These are phyloP conservation scores for Vitis amurensis DNA, from an alignment of 164 flowering plant species.

Conservation along the genomic window DNA sequence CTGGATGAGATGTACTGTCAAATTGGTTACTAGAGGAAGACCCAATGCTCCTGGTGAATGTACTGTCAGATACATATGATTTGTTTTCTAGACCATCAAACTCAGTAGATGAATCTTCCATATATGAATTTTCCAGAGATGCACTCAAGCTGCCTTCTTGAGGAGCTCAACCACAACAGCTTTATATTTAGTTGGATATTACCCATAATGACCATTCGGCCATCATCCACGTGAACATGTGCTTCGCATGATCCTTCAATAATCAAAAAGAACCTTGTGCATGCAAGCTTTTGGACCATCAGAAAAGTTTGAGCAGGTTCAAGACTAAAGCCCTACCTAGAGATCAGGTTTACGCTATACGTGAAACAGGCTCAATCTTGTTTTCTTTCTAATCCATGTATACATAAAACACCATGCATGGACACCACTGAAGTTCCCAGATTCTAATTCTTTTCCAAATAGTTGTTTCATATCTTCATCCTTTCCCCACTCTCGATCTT, in stretches of 20 bases:
- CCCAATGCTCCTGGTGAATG: slow-evolving; percentile 20
- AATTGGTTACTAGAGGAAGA: slow-evolving; percentile 30
- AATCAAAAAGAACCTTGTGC: too few species aligned
- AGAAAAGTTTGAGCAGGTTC: too few species aligned
- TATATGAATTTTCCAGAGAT: slow-evolving; percentile 1
- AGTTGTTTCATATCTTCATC: slow-evolving; percentile 68
- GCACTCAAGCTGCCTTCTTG: too few species aligned
- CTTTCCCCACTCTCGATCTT: slow-evolving; percentile 30
- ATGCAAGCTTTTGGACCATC: too few species aligned
- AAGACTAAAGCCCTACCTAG: too few species aligned
- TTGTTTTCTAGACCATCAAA: slow-evolving; percentile 24
- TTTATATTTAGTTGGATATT: too few species aligned
- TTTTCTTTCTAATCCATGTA: slow-evolving; percentile 81
- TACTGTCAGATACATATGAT: slow-evolving; percentile 29
- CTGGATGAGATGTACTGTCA: slow-evolving; percentile 19
- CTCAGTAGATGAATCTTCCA: slow-evolving; percentile 23
- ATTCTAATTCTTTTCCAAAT: slow-evolving; percentile 59
- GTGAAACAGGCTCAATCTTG: too few species aligned
- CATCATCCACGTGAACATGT: too few species aligned
- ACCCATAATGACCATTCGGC: too few species aligned
- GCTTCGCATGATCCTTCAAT: too few species aligned
- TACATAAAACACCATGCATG: slow-evolving; percentile 90
- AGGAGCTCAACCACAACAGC: too few species aligned
- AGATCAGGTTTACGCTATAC: too few species aligned
- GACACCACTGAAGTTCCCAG: slow-evolving; percentile 67